phyloP scores from a whole-genome alignment of 1,284 basidiomycete genomes.

The Athelia sp. region DNA sequence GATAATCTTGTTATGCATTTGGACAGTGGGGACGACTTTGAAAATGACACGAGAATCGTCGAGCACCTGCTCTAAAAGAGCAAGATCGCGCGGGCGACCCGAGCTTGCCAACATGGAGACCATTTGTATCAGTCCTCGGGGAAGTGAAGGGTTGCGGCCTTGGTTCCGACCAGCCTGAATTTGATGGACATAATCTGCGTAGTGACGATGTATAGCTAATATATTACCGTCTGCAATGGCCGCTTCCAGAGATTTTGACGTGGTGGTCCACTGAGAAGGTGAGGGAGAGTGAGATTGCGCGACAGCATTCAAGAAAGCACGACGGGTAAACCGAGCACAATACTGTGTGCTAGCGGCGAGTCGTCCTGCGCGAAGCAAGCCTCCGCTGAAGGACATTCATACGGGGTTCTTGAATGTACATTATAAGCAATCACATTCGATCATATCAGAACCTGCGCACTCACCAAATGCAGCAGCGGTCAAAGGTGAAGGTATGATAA shows the following conservation, averaged over 20 bases:
- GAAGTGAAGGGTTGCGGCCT: not conserved
- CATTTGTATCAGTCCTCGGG: not conserved
- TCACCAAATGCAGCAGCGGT: too few relatives aligned
- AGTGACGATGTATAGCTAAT: not conserved
- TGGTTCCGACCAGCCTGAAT: not conserved
- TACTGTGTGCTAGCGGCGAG: not conserved
- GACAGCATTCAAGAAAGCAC: too few relatives aligned
- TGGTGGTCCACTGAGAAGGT: too few relatives aligned
- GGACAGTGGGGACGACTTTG: conserved; percentile 32
- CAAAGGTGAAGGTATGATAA: too few relatives aligned
- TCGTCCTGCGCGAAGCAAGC: conserved; percentile 28
- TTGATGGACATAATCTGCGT: not conserved
- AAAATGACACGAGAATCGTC: conserved; percentile 39
- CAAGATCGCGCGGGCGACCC: conserved; percentile 41
- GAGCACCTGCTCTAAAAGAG: conserved; percentile 44
- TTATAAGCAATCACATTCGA: not conserved
- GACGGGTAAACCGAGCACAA: too few relatives aligned
- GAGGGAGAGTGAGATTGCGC: too few relatives aligned
- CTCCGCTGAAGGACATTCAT: conserved; percentile 51
- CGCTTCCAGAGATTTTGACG: not conserved
- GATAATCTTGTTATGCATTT: conserved; percentile 41
- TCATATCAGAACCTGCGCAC: too few relatives aligned
- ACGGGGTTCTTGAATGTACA: conserved; percentile 18
- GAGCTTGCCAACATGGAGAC: conserved; percentile 29
- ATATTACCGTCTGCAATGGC: not conserved